Percentiles rank a stretch among this genome's conserved stretches.
Conservation (phyloP, 148 eudicot genomes). For the Rhododendron henanense region DNA sequence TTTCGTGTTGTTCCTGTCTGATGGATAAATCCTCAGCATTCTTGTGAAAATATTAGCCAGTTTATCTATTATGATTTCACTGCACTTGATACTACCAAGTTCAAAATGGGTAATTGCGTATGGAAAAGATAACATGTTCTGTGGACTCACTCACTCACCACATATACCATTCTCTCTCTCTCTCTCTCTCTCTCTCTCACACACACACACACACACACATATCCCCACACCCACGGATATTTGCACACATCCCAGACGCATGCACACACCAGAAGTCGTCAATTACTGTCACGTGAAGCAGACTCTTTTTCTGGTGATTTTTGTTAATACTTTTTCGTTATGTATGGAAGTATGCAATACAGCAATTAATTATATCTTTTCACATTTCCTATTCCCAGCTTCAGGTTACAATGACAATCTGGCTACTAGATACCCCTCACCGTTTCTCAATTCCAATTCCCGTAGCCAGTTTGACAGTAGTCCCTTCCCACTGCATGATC, state of each 20-base stretch:
- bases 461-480: constrained; percentile 39
- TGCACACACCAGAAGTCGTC: background rate
- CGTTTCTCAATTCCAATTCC: constrained; percentile 37
- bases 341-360: background rate
- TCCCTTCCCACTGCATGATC: constrained; percentile 40
- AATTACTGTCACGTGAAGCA: background rate
- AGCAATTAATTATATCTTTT: background rate
- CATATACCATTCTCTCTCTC: background rate
- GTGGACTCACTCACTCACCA: background rate
- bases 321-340: background rate
- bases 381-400: constrained; percentile 13
- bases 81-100: background rate
- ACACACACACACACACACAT: background rate
- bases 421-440: constrained; percentile 42
- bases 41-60: background rate
- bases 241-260: background rate
- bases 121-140: background rate
- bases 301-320: background rate
- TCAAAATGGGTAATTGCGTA: background rate
- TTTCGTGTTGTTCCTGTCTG: background rate
- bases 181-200: background rate
- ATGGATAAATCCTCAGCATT: background rate
- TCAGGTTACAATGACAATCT: constrained; percentile 58
- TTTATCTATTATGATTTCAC: background rate
- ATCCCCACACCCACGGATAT: background rate